Conservation (phyloP, 1,284 basidiomycete species). For the Garcileccinum viscosum region DNA sequence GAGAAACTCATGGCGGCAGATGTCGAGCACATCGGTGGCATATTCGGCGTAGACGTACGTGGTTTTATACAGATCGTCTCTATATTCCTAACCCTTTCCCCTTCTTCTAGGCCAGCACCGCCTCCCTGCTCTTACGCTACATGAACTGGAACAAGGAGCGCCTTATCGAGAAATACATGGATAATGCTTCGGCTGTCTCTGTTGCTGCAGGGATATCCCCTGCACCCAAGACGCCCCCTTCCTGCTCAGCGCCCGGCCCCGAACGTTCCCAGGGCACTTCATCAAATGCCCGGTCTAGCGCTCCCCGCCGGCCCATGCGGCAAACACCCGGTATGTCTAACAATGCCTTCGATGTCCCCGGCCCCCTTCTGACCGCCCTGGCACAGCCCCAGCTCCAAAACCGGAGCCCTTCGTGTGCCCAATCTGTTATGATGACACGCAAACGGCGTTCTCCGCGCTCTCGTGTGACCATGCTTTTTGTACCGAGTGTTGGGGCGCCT, state of each 20-base stretch:
- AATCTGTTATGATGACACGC: constrained; percentile 87
- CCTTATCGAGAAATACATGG: constrained; percentile 95
- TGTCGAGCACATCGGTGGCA: constrained; percentile 82
- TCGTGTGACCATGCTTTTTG: constrained; percentile 87
- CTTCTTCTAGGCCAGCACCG: constrained; percentile 51
- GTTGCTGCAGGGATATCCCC: constrained; percentile 70
- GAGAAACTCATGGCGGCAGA: constrained; percentile 79
- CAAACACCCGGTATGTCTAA: constrained; percentile 36
- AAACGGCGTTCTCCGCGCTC: constrained; percentile 67
- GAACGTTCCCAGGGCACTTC: constrained; percentile 41
- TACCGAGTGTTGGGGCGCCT: constrained; percentile 86
- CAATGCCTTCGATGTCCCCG: not conserved
- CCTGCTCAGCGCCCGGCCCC: constrained; percentile 40
- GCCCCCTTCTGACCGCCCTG: constrained; percentile 6
- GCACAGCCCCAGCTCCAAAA: constrained; percentile 34
- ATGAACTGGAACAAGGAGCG: constrained; percentile 96
- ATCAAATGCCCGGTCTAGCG: constrained; percentile 29
- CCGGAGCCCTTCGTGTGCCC: constrained; percentile 78
- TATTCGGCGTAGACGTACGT: constrained; percentile 87
- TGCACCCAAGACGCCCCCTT: constrained; percentile 43
- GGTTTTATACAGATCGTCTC: not conserved
- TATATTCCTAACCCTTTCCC: not conserved
- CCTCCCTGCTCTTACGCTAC: constrained; percentile 83
- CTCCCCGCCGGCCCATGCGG: constrained; percentile 49
- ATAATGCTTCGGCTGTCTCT: constrained; percentile 76